Percentiles rank a stretch among this genome's conserved stretches.
Conservation (phyloP, 106 monocot species). For the Narthecium ossifragum region DNA sequence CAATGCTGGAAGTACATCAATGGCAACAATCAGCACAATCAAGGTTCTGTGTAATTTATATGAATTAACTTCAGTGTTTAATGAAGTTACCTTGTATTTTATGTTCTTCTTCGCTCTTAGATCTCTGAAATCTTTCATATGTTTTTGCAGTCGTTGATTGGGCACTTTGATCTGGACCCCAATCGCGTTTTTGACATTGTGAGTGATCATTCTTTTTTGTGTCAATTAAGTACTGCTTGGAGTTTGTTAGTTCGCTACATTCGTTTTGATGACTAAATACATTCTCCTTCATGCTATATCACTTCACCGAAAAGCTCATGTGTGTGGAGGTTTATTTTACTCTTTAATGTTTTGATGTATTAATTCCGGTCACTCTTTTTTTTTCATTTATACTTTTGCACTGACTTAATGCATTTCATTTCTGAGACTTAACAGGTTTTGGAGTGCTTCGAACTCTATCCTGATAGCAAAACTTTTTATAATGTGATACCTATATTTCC, state of each 20-base stretch:
- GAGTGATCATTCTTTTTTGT: too few species aligned
- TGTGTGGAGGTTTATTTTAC: too few species aligned
- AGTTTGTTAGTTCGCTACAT: too few species aligned
- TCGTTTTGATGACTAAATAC: too few species aligned
- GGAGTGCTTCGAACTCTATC: conserved; percentile 92
- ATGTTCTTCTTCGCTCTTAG: neutral
- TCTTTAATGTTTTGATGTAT: too few species aligned
- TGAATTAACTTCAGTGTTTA: neutral
- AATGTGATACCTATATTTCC: conserved; percentile 90
- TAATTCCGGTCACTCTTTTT: too few species aligned
- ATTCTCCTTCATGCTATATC: too few species aligned
- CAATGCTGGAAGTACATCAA: conserved; percentile 31
- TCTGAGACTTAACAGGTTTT: conserved; percentile 49
- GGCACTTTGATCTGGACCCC: conserved; percentile 97
- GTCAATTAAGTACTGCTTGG: too few species aligned
- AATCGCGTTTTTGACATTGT: conserved; percentile 99
- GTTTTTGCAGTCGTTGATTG: conserved; percentile 82
- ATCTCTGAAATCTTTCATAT: too few species aligned
- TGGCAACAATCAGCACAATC: conserved; percentile 68
- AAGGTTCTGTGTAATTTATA: conserved; percentile 40
- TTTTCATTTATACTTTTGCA: too few species aligned
- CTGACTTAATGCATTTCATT: conserved; percentile 1
- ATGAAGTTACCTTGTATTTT: neutral
- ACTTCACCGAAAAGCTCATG: too few species aligned
- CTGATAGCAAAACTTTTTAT: conserved; percentile 61